These are phyloP conservation scores for Colletotrichum cordylinicola DNA, from an alignment of 2,329 filamentous ascomycete genomes.

Conservation along the genomic window DNA sequence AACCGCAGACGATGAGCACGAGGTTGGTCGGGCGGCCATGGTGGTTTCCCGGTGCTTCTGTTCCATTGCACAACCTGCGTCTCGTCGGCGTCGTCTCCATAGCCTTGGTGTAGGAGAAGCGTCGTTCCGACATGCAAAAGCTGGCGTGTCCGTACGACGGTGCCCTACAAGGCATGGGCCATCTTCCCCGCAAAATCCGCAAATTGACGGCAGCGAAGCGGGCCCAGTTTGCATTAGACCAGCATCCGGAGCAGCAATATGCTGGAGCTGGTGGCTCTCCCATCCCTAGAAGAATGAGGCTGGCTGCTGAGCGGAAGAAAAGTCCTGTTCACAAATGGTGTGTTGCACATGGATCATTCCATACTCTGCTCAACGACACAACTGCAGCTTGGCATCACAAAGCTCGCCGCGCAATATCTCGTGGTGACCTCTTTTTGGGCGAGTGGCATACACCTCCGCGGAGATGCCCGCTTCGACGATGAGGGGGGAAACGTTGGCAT, in stretches of 20 bases:
- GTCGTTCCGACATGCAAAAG: background rate
- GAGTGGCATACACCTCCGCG: background rate
- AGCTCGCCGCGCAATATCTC: background rate
- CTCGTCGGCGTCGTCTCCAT: background rate
- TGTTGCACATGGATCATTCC: background rate
- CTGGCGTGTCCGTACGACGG: background rate
- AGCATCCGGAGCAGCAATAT: background rate
- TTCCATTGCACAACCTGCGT: background rate
- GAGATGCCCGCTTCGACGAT: background rate
- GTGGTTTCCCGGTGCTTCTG: background rate
- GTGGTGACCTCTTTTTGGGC: background rate
- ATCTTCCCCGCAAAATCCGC: slow-evolving; percentile 21
- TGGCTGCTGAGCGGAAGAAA: background rate
- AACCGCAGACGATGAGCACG: background rate
- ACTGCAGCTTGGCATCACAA: background rate
- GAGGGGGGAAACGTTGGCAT: slow-evolving; percentile 9
- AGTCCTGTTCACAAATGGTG: background rate
- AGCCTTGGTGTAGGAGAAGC: background rate
- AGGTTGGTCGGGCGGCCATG: background rate
- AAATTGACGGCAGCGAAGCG: slow-evolving; percentile 12
- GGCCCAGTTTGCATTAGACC: slow-evolving; percentile 19
- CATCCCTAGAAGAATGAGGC: background rate
- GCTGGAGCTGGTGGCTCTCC: background rate
- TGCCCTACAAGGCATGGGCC: slow-evolving; percentile 14
- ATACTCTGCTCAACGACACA: background rate